phyloP scores from a whole-genome alignment of 2,329 filamentous ascomycete species.

The Chrysoporthe austroafricana region DNA sequence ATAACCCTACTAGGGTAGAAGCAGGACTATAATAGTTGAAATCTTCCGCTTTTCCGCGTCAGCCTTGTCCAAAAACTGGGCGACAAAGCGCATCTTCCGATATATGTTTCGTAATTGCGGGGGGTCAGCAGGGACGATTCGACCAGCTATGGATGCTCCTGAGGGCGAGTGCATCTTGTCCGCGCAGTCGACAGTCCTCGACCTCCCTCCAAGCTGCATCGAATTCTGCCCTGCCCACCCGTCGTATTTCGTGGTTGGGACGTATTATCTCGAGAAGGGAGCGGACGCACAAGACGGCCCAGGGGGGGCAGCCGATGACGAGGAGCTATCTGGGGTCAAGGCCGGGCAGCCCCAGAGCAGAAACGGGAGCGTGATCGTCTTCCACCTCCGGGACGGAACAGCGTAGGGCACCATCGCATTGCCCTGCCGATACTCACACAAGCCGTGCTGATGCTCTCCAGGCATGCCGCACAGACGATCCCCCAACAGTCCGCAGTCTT shows the following conservation, averaged over 20 bases:
- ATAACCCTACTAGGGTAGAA: constrained; percentile 6
- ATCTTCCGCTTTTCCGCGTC: not conserved
- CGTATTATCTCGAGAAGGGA: constrained; percentile 72
- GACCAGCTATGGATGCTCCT: constrained; percentile 3
- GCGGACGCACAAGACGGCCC: constrained; percentile 25
- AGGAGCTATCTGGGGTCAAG: constrained; percentile 34
- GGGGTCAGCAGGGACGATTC: too few relatives aligned
- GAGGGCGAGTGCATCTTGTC: constrained; percentile 41
- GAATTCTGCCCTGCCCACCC: constrained; percentile 69
- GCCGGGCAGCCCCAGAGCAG: constrained; percentile 59
- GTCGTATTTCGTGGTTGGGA: constrained; percentile 77
- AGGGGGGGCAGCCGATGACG: not conserved
- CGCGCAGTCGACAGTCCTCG: constrained; percentile 55
- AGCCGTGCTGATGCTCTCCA: constrained; percentile 39
- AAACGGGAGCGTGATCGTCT: constrained; percentile 74
- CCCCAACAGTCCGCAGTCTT: constrained; percentile 74
- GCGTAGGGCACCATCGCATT: constrained; percentile 54
- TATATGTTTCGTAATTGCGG: not conserved
- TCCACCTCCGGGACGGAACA: constrained; percentile 54
- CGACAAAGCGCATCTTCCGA: not conserved
- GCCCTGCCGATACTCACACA: constrained; percentile 13
- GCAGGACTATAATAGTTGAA: not conserved
- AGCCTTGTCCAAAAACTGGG: not conserved
- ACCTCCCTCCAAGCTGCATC: constrained; percentile 77
- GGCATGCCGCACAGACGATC: constrained; percentile 61